Evolutionary conservation across 306 rosid genomes (phyloP).

Genomic region (Prunus mira): DNA sequence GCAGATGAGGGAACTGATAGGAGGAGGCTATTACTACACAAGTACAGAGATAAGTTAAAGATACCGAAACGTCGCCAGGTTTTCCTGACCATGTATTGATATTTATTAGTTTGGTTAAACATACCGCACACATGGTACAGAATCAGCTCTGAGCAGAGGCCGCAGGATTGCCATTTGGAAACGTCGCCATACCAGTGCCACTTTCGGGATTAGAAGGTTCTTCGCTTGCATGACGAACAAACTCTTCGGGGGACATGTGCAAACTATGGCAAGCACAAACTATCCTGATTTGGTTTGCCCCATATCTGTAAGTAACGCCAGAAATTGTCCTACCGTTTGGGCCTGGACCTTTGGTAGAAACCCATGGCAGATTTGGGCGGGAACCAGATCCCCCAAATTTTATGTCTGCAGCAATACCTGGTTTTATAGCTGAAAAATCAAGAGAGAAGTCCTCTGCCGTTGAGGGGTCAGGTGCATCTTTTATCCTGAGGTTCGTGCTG

Average conservation of each 20-base stretch:
- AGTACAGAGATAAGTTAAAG: constrained; percentile 16
- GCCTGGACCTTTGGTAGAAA: constrained; percentile 80
- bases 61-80: constrained; percentile 12
- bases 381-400: constrained; percentile 94
- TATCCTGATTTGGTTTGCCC: constrained; percentile 63
- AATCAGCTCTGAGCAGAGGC: constrained; percentile 75
- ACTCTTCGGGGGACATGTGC: constrained; percentile 90
- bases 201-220: constrained; percentile 52
- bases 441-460: constrained; percentile 48
- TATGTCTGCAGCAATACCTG: constrained; percentile 80
- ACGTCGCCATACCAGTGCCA: constrained; percentile 40
- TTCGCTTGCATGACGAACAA: constrained; percentile 75
- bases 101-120: constrained; percentile 27
- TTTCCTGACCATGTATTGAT: constrained; percentile 19
- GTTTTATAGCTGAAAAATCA: constrained; percentile 71
- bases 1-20: constrained; percentile 15
- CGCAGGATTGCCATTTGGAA: constrained; percentile 63
- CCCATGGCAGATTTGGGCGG: constrained; percentile 90
- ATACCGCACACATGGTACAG: constrained; percentile 15
- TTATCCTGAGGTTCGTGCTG: constrained; percentile 59
- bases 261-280: constrained; percentile 93
- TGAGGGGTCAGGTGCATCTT: constrained; percentile 56
- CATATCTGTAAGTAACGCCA: constrained; percentile 84
- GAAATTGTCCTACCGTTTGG: constrained; percentile 84
- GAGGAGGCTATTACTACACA: constrained; percentile 6